These are phyloP conservation scores for Pholiota adiposa DNA, from an alignment of 1,284 basidiomycete species.

Conservation along the genomic window DNA sequence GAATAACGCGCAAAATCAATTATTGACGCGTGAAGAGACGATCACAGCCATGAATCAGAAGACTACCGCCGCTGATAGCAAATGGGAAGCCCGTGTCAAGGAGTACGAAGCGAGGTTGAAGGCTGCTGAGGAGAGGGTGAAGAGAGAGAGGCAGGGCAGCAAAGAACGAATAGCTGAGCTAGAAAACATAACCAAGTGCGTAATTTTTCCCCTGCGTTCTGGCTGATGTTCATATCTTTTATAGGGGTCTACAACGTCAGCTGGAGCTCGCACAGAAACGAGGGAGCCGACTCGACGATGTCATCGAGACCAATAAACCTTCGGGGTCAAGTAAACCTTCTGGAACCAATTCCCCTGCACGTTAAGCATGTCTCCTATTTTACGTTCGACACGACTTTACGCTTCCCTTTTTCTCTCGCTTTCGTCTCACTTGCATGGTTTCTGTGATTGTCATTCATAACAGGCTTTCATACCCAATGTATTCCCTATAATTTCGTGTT, in stretches of 20 bases:
- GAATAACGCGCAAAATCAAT: conserved; percentile 81
- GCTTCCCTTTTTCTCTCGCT: neutral
- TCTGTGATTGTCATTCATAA: conserved; percentile 4
- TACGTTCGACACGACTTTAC: neutral
- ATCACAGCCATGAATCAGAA: conserved; percentile 75
- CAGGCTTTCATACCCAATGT: conserved; percentile 11
- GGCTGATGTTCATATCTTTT: conserved; percentile 8
- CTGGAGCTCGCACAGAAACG: conserved; percentile 73
- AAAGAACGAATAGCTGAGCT: conserved; percentile 83
- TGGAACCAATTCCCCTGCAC: conserved; percentile 16
- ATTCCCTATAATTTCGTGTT: conserved; percentile 8
- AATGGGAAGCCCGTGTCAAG: conserved; percentile 92
- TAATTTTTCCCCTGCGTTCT: conserved; percentile 22
- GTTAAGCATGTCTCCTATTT: conserved; percentile 4
- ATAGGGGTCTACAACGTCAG: conserved; percentile 70
- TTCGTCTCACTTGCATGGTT: conserved; percentile 5
- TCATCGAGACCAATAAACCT: conserved; percentile 55
- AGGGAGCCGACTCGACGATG: conserved; percentile 66
- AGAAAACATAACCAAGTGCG: conserved; percentile 72
- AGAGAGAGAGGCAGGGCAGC: conserved; percentile 92
- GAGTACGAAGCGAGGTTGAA: conserved; percentile 88
- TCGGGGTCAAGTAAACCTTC: neutral
- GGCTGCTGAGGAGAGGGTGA: conserved; percentile 91
- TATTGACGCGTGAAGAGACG: conserved; percentile 83
- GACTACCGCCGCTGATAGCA: conserved; percentile 71